These are phyloP conservation scores for Alternaria panax DNA, from an alignment of 2,329 filamentous ascomycete genomes.

Conservation along the genomic window DNA sequence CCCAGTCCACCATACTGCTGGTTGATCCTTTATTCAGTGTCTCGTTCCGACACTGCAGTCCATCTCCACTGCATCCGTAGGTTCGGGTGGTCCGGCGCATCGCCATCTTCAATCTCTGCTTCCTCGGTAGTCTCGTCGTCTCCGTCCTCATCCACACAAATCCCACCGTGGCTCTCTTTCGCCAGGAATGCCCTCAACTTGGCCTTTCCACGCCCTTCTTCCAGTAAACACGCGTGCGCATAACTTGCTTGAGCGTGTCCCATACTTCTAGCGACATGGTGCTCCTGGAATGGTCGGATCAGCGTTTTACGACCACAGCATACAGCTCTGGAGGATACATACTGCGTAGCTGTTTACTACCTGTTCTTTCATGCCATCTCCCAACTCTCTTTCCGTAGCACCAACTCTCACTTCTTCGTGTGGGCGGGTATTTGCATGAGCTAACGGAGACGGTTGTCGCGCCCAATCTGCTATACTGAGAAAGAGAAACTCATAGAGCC, in stretches of 20 bases:
- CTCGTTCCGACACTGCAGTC: slow-evolving; percentile 14
- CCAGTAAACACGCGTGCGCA: slow-evolving; percentile 20
- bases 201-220: slow-evolving; percentile 17
- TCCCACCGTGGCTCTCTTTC: background rate
- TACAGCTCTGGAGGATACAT: too few species aligned
- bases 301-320: background rate
- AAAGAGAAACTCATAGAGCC: background rate
- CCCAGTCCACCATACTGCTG: background rate
- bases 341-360: too few species aligned
- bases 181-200: background rate
- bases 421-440: background rate
- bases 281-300: background rate
- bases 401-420: background rate
- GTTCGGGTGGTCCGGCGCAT: slow-evolving; percentile 19
- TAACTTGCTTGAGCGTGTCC: background rate
- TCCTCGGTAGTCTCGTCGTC: slow-evolving; percentile 16
- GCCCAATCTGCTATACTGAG: background rate
- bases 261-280: background rate
- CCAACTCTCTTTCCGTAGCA: too few species aligned
- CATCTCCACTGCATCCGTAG: slow-evolving; percentile 24
- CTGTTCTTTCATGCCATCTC: too few species aligned
- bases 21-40: slow-evolving; percentile 13
- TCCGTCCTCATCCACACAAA: background rate
- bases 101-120: slow-evolving; percentile 10
- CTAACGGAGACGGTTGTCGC: background rate